phyloP scores from a whole-genome alignment of 2,329 filamentous ascomycete species.

The Penicillium sp. region DNA sequence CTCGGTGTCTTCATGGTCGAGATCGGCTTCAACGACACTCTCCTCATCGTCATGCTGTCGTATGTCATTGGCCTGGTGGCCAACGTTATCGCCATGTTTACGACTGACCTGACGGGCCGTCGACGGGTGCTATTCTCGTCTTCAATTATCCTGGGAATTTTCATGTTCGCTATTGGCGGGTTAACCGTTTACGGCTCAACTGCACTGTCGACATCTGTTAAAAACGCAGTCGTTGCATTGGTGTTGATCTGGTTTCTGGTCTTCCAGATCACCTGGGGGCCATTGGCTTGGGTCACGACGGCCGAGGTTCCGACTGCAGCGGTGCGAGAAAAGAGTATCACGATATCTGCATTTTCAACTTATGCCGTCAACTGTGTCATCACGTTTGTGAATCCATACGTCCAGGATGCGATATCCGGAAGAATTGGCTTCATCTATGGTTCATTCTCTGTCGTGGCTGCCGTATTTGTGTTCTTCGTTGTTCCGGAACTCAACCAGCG shows the following conservation, averaged over 20 bases:
- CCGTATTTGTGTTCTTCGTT: background rate
- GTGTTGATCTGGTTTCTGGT: slow-evolving; percentile 23
- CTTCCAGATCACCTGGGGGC: slow-evolving; percentile 38
- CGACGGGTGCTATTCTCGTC: slow-evolving; percentile 24
- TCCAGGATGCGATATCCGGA: slow-evolving; percentile 21
- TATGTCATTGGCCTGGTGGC: slow-evolving; percentile 34
- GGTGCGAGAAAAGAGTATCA: slow-evolving; percentile 44
- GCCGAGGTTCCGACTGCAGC: slow-evolving; percentile 43
- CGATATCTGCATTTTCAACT: slow-evolving; percentile 36
- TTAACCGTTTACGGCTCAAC: slow-evolving; percentile 32
- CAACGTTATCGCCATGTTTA: slow-evolving; percentile 28
- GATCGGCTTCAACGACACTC: slow-evolving; percentile 24
- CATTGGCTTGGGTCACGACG: slow-evolving; percentile 43
- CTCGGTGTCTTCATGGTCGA: slow-evolving; percentile 47
- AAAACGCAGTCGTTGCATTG: slow-evolving; percentile 25
- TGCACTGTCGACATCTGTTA: slow-evolving; percentile 13
- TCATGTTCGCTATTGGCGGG: slow-evolving; percentile 34
- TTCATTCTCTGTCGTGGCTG: slow-evolving; percentile 12
- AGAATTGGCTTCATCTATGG: slow-evolving; percentile 26
- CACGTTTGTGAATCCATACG: slow-evolving; percentile 37
- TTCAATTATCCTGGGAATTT: slow-evolving; percentile 28
- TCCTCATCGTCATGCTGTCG: slow-evolving; percentile 32
- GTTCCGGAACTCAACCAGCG: slow-evolving; percentile 28
- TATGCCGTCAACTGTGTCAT: slow-evolving; percentile 36
- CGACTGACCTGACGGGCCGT: slow-evolving; percentile 28